phyloP scores from a whole-genome alignment of 108 stramenopile genomes.

The Chaetoceros tenuissimus region DNA sequence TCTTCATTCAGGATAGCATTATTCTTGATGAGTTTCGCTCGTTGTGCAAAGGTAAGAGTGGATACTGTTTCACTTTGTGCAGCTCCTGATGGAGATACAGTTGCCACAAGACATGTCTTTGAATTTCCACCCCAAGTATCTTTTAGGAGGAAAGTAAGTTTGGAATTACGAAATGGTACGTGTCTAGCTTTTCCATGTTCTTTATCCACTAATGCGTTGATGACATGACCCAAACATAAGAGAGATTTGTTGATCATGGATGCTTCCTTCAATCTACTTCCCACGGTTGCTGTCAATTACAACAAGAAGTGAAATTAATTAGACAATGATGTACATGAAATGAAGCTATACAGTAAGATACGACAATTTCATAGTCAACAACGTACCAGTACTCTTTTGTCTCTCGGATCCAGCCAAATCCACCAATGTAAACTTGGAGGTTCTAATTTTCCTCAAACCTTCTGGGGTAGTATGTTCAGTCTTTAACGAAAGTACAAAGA shows the following conservation, averaged over 20 bases:
- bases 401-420: slow-evolving; percentile 36
- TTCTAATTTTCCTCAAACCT: slow-evolving; percentile 22
- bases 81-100: slow-evolving; percentile 19
- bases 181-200: slow-evolving; percentile 21
- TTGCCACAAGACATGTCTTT: slow-evolving; percentile 44
- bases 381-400: slow-evolving; percentile 13
- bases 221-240: slow-evolving; percentile 59
- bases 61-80: slow-evolving; percentile 29
- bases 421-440: slow-evolving; percentile 28
- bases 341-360: background rate
- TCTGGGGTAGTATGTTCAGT: slow-evolving; percentile 13
- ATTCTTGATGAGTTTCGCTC: slow-evolving; percentile 37
- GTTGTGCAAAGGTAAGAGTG: slow-evolving; percentile 39
- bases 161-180: slow-evolving; percentile 38
- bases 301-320: background rate
- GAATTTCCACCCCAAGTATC: slow-evolving; percentile 34
- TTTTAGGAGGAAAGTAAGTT: slow-evolving; percentile 33
- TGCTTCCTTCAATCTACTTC: slow-evolving; percentile 59
- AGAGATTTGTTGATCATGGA: slow-evolving; percentile 64
- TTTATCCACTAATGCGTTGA: slow-evolving; percentile 52
- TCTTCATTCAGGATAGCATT: slow-evolving; percentile 29
- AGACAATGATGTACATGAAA: too few relatives aligned
- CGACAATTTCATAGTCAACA: background rate
- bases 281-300: slow-evolving; percentile 3
- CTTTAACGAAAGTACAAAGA: slow-evolving; percentile 42